Conservation (phyloP, 2,329 filamentous ascomycete species). For the Xylariales sp. region DNA sequence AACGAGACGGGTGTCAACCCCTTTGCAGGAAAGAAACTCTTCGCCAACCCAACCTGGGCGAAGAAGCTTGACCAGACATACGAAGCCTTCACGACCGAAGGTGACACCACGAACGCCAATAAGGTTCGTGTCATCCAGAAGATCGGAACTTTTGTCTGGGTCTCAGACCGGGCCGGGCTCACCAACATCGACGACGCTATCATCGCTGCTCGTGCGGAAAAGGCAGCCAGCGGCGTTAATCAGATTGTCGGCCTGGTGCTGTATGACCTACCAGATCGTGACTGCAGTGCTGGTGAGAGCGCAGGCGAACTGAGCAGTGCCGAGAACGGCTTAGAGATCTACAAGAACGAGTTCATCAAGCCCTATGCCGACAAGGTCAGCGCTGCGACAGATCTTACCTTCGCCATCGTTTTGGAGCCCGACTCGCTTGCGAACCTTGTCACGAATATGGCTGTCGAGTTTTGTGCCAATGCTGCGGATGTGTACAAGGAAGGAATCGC, state of each 20-base stretch:
- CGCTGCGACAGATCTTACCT: slow-evolving; percentile 33
- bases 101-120: slow-evolving; percentile 32
- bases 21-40: slow-evolving; percentile 43
- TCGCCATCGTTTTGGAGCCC: slow-evolving; percentile 39
- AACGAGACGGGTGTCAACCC: slow-evolving; percentile 28
- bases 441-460: slow-evolving; percentile 32
- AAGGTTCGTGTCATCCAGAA: slow-evolving; percentile 34
- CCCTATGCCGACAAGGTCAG: slow-evolving; percentile 32
- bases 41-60: slow-evolving; percentile 39
- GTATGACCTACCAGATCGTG: slow-evolving; percentile 39
- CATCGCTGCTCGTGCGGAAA: slow-evolving; percentile 26
- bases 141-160: slow-evolving; percentile 39
- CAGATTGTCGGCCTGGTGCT: slow-evolving; percentile 39
- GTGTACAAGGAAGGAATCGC: slow-evolving; percentile 38
- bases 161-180: slow-evolving; percentile 32
- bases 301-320: slow-evolving; percentile 34
- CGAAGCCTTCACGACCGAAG: slow-evolving; percentile 28
- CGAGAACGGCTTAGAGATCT: slow-evolving; percentile 32
- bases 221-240: not conserved
- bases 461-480: slow-evolving; percentile 32
- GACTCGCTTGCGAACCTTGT: slow-evolving; percentile 39
- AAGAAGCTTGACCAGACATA: slow-evolving; percentile 35
- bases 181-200: slow-evolving; percentile 49
- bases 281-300: slow-evolving; percentile 39
- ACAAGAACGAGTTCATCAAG: slow-evolving; percentile 36